Percentiles rank a stretch among this genome's conserved stretches.
Conservation (phyloP, 192 early-diverging fungal genomes). For the Gamsiella multidivaricata region DNA sequence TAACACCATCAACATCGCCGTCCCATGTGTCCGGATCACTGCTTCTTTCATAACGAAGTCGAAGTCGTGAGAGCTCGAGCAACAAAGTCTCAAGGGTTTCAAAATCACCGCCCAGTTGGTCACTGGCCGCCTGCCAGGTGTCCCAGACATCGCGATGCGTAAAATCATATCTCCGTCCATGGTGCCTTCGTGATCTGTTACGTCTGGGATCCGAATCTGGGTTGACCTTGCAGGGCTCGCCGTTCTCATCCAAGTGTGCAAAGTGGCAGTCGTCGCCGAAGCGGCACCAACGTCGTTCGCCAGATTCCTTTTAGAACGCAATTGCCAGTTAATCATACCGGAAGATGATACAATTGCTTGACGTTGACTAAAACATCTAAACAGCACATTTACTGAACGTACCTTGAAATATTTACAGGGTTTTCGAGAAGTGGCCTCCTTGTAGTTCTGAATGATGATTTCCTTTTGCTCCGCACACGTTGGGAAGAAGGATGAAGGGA, state of each 20-base stretch:
- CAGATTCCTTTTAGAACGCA: constrained; percentile 22
- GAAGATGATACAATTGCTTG: too few relatives aligned
- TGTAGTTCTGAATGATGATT: constrained; percentile 31
- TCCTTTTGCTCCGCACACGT: constrained; percentile 36
- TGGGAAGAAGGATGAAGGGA: constrained; percentile 48
- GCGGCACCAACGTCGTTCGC: constrained; percentile 46
- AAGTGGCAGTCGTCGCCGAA: constrained; percentile 48
- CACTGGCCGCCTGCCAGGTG: background rate
- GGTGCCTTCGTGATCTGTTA: background rate
- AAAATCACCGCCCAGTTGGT: background rate
- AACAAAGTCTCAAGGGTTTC: background rate
- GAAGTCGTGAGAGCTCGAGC: too few relatives aligned
- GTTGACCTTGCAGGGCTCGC: constrained; percentile 33
- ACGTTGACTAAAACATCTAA: too few relatives aligned
- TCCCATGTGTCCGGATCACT: too few relatives aligned
- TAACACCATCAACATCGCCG: too few relatives aligned
- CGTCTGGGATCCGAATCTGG: constrained; percentile 30
- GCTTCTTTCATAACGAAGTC: too few relatives aligned
- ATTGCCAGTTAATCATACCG: background rate
- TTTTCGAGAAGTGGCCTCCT: constrained; percentile 4
- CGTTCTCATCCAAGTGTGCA: constrained; percentile 36
- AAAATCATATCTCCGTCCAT: background rate
- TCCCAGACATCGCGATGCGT: background rate
- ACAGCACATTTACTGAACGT: background rate
- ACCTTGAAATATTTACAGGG: constrained; percentile 12